phyloP scores from a whole-genome alignment of 148 eudicot species.

The Fallopia convolvulus region DNA sequence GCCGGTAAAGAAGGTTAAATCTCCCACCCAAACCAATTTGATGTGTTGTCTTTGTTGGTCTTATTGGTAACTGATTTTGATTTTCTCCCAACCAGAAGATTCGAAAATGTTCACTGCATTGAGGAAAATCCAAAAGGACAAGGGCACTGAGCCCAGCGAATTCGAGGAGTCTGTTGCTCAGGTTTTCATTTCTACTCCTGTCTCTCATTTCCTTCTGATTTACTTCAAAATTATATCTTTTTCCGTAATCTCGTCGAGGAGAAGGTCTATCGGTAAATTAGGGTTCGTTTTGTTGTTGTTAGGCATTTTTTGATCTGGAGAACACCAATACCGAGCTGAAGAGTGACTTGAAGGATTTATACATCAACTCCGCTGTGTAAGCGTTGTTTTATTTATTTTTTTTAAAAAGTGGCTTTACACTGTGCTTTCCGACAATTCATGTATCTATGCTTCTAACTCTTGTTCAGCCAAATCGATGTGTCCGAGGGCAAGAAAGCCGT shows the following conservation, averaged over 20 bases:
- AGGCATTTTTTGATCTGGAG: constrained; percentile 8
- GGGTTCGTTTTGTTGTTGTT: not conserved
- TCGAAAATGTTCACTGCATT: constrained; percentile 8
- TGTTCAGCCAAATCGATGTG: constrained; percentile 4
- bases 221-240: not conserved
- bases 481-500: not conserved
- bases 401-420: too few species aligned
- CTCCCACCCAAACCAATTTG: not conserved
- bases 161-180: constrained; percentile 6
- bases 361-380: constrained; percentile 9
- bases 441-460: not conserved
- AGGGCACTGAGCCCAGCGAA: constrained; percentile 1
- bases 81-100: not conserved
- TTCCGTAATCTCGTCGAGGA: too few species aligned
- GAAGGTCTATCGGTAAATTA: not conserved
- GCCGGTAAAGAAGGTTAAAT: not conserved
- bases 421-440: not conserved
- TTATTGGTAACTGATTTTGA: not conserved
- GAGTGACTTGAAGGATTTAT: constrained; percentile 9
- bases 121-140: constrained; percentile 7
- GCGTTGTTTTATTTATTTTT: not conserved
- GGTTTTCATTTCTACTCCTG: not conserved
- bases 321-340: constrained; percentile 8
- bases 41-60: too few species aligned
- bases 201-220: not conserved